Base-by-base conservation (phyloP, 2,329 filamentous ascomycete genomes). In the Fusarium sp. region DNA sequence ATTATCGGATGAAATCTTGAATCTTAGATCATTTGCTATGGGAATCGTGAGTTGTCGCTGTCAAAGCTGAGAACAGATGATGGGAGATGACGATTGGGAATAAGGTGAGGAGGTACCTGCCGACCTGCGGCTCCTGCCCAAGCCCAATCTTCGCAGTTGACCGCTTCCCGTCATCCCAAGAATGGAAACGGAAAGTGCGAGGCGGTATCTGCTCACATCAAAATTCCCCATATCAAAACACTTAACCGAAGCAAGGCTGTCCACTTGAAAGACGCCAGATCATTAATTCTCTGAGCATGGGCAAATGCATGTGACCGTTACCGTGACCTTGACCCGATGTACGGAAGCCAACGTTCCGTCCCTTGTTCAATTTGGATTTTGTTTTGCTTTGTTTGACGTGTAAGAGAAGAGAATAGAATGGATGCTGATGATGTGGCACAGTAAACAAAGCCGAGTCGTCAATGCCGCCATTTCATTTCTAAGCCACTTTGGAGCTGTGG, bases 231-330 rank as follows among this genome's bases (percentile, higher is more conserved):
- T 65, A 59, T 43, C 45, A 41, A 53, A 42, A 49, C 25, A 41
- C 49, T 69, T 55, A 66, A 45, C 47, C 51, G 48, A 63, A 59
- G 49, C 63, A 71, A 59, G 58, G 67, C 67, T 70, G 59, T 56
- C 67, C 66, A 63, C 63, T 65, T 51, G 67, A 49, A 60, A 63
- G 66, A 47, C 40, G 66, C 66, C 69, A 74, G 66, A 72, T 74
- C 64, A 61, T 60, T 61, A 66, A 42, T 43, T 47, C 53, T 40
- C 30, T 30, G 34, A 32, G 43, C 66, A 72, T 63, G 57, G 63
- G 59, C 61, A 61, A 64, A 72, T 75, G 73, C 73, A 75, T 75
- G 73, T 75, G 73, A 74, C 49, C 49, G 32, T 53, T 53, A 53
- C 27, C 34, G 45, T 47, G 45, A 47, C 45, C 45, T 25, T 27